These are phyloP conservation scores for Picea sitchensis DNA, from an alignment of 75 land plant genomes.

Conservation along the genomic window DNA sequence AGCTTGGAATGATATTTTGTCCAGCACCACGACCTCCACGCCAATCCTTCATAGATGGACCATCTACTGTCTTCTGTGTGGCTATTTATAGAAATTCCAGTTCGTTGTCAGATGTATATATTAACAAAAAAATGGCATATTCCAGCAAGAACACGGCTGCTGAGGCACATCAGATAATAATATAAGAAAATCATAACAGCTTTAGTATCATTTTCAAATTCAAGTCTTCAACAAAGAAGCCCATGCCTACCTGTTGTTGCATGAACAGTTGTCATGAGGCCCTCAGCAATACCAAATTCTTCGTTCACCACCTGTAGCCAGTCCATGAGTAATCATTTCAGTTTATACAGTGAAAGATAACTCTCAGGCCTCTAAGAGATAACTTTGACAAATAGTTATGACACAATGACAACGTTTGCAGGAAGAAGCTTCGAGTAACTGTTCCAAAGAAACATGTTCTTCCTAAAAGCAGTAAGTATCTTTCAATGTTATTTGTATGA, in stretches of 20 bases:
- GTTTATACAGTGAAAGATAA: neutral
- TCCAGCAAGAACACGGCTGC: too few relatives aligned
- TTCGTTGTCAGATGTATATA: neutral
- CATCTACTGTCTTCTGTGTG: constrained; percentile 30
- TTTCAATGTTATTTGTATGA: neutral
- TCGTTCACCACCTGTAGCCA: constrained; percentile 37
- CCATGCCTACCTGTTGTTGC: constrained; percentile 35
- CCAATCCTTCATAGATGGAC: constrained; percentile 30
- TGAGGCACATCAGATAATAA: neutral
- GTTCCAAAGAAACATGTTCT: neutral
- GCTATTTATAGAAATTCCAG: constrained; percentile 7
- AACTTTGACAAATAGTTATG: neutral
- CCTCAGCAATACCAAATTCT: constrained; percentile 49
- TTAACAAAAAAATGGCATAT: too few relatives aligned
- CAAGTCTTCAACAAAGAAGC: neutral
- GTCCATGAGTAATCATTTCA: neutral
- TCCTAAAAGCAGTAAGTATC: neutral
- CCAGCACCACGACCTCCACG: constrained; percentile 32
- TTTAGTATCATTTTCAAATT: neutral
- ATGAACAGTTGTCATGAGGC: constrained; percentile 54
- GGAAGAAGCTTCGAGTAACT: neutral
- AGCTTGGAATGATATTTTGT: constrained; percentile 25
- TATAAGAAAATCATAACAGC: neutral
- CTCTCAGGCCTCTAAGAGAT: neutral
- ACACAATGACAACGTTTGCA: neutral